Base-by-base conservation (phyloP, 2,329 filamentous ascomycete species). In the Calonectria crousiana region DNA sequence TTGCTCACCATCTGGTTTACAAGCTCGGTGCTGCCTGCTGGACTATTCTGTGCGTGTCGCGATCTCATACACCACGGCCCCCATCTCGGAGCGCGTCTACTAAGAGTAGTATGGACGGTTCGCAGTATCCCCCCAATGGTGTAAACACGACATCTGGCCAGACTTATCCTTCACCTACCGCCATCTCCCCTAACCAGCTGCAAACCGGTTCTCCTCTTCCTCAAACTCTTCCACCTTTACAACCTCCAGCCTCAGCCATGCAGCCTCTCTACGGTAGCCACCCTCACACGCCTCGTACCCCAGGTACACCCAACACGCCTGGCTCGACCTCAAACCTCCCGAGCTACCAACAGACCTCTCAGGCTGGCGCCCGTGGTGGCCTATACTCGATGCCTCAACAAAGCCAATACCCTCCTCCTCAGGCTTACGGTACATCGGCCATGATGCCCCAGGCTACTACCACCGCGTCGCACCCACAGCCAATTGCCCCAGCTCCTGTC, bases 401-500 rank as follows among this genome's bases (percentile, higher is more conserved):
- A 76, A 89, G 88, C 81, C 90, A 91, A 77, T 89, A 88, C 76
- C 89, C 88, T 74, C 86, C 87, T 52, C 88, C 89, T 73, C 89
- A 89, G 82, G 87, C 84, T 13, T 93, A 92, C 81, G 87, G 87
- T 47, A 88, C 89, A 11, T 89, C 90, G 9, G 87, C 87, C 64
- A 93, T 94, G 89, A 89, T 94, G 86, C 90, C 92, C 60, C 92
- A 94, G 84, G 86, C 92, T 30, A 92, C 92, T 14, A 90, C 90
- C 62, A 89, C 93, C 56, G 89, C 92, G 79, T 91, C 92, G 69
- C 94, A 95, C 83, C 93, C 93, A 58, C 93, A 95, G 84, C 92
- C 93, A 41, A 94, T 95, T 81, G 94, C 94, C 53, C 93, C 94
- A 20, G 94, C 94, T 52, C 93, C 93, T 64, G 86, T 84, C 74